Base-by-base conservation (phyloP, 208 protist genomes). In the Acanthamoeba royreba region DNA sequence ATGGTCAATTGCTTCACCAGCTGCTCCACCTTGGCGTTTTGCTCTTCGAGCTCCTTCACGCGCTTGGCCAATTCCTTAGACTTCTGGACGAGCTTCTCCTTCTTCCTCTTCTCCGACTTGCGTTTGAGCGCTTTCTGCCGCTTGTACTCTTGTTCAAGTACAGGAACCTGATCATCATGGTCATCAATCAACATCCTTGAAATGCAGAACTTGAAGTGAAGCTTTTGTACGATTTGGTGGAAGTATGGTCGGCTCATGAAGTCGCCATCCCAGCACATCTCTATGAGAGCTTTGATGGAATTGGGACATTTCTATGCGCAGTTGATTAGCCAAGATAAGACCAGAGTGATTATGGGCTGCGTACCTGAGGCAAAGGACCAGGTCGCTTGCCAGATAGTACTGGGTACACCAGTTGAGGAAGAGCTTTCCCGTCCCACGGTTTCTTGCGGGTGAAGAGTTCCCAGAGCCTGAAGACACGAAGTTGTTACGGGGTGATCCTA, bases 101-200 rank as follows among this genome's bases (percentile, higher is more conserved):
- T 81, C 69, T 81, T 81, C 25, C 47, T 81, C 40, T 81, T 81
- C 40, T 81, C 69, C 40, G 69, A 81, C 69, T 81, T 81, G 33
- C 69, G 33, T 42, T 81, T 81, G 38, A 81, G 69, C 38, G 69
- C 17, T 28, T 81, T 81, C 7, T 81, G 69, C 19, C 69, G 33
- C 40, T 81, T 81, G 69, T 81, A 81, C 40, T 81, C 69, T n/a
- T 81, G 69, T 42, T 81, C 69, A 13, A 81, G 40, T 19, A 81
- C 69, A 33, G 69, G 69, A 17, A 81, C 69, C 69, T 81, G 35
- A 2, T 4, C n/a, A 38, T 31, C 17, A 42, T n/a, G 9, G 47
- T 8, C 69, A 81, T 22, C 7, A 4, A 11, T 35, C 63, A 38
- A 38, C 4, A 38, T 38, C 13, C 7, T 46, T 19, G 47, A 9